Evolutionary conservation across 2,329 filamentous ascomycete species (phyloP).

Genomic region (Pseudogymnoascus sp.): DNA sequence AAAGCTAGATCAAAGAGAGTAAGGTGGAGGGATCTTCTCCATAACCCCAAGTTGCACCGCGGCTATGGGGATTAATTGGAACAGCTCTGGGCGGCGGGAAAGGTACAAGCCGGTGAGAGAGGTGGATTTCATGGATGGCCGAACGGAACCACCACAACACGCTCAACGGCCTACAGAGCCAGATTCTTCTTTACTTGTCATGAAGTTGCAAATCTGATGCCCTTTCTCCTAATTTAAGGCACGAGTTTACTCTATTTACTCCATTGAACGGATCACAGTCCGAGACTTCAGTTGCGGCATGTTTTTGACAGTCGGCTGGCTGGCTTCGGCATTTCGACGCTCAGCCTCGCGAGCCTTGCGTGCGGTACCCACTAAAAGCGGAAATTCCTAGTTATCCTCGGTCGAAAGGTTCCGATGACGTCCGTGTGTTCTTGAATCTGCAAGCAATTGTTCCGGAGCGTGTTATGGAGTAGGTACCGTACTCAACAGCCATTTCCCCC

Average conservation of each 20-base stretch:
- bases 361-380: constrained; percentile 11
- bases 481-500: not conserved
- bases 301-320: not conserved
- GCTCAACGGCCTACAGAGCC: not conserved
- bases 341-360: constrained; percentile 9
- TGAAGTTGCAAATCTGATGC: not conserved
- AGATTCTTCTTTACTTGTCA: not conserved
- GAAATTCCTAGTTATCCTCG: constrained; percentile 8
- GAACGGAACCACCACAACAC: not conserved
- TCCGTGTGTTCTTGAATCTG: not conserved
- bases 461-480: not conserved
- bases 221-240: not conserved
- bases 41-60: constrained; percentile 12
- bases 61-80: constrained; percentile 7
- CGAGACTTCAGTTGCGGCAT: not conserved
- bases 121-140: not conserved
- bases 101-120: not conserved
- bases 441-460: not conserved
- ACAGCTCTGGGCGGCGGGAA: constrained; percentile 3
- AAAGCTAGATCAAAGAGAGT: constrained; percentile 6
- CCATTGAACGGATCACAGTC: not conserved
- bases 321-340: constrained; percentile 8
- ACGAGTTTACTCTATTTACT: not conserved
- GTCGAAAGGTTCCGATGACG: constrained; percentile 11
- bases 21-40: constrained; percentile 11